Conservation (phyloP, 805 yeast species). For the Yamadazyma phyllophila region DNA sequence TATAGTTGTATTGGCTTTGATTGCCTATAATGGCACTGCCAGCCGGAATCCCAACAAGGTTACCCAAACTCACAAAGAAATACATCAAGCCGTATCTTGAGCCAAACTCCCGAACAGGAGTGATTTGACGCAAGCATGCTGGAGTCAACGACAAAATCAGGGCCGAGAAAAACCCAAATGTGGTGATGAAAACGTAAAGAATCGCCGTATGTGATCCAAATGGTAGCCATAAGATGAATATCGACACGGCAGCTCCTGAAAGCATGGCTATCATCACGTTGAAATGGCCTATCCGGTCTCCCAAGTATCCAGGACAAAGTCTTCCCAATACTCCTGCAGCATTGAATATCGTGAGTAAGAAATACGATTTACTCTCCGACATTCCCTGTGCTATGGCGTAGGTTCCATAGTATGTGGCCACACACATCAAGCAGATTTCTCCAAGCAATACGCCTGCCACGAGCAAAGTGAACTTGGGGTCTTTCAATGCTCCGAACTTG, state of each 20-base stretch:
- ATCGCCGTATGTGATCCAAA: slow-evolving; percentile 46
- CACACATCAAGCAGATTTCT: slow-evolving; percentile 53
- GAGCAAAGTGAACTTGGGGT: slow-evolving; percentile 31
- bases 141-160: slow-evolving; percentile 66
- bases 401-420: slow-evolving; percentile 54
- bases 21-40: slow-evolving; percentile 37
- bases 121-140: slow-evolving; percentile 64
- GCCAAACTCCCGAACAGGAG: slow-evolving; percentile 64
- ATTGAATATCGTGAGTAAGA: slow-evolving; percentile 47
- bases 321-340: slow-evolving; percentile 51
- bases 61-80: slow-evolving; percentile 50
- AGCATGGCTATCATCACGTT: slow-evolving; percentile 54
- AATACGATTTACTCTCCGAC: slow-evolving; percentile 40
- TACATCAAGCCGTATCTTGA: slow-evolving; percentile 67
- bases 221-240: slow-evolving; percentile 66
- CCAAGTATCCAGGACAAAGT: slow-evolving; percentile 50
- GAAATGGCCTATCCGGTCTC: slow-evolving; percentile 55
- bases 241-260: slow-evolving; percentile 43
- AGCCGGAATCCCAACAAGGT: slow-evolving; percentile 36
- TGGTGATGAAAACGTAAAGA: slow-evolving; percentile 50
- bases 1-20: slow-evolving; percentile 25
- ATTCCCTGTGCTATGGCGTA: slow-evolving; percentile 54
- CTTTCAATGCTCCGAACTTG: slow-evolving; percentile 29
- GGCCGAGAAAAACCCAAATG: slow-evolving; percentile 60
- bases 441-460: slow-evolving; percentile 41